Evolutionary conservation across 2,329 filamentous ascomycete genomes (phyloP).

Genomic region (Emmonsiellopsis sp.): DNA sequence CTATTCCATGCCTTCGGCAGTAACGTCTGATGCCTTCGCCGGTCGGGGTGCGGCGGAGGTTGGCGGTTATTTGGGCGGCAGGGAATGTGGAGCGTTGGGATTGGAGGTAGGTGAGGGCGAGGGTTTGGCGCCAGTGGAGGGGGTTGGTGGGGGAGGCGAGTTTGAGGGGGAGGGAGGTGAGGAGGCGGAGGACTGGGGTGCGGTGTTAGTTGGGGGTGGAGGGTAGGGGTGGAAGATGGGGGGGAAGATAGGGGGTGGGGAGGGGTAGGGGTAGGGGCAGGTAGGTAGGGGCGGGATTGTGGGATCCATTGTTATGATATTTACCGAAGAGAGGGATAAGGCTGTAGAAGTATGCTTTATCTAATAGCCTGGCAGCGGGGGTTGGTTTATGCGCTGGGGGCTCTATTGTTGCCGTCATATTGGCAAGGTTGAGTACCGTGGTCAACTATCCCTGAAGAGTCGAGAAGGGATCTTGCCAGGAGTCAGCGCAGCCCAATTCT

Average conservation of each 20-base stretch:
- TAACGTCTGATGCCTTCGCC: background rate
- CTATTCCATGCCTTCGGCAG: background rate
- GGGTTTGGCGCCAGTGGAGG: background rate
- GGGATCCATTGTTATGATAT: background rate
- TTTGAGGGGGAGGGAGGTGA: background rate
- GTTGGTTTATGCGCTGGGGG: no score
- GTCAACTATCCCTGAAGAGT: no score
- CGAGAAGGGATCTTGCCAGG: no score
- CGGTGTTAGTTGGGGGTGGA: background rate
- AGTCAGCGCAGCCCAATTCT: no score
- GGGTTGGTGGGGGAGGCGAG: background rate
- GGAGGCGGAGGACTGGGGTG: background rate
- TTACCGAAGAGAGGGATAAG: background rate
- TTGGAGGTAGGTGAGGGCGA: background rate
- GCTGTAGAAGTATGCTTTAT: background rate
- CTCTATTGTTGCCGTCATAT: no score
- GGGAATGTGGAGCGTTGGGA: background rate
- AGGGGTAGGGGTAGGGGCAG: background rate
- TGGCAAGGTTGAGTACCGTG: no score
- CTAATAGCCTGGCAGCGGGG: background rate
- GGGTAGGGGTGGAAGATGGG: background rate
- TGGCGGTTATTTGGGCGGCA: background rate
- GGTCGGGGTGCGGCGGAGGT: background rate
- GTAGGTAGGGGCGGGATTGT: no score
- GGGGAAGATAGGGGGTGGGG: background rate